Conservation (phyloP, 805 yeast species). For the Saturnispora hagleri region DNA sequence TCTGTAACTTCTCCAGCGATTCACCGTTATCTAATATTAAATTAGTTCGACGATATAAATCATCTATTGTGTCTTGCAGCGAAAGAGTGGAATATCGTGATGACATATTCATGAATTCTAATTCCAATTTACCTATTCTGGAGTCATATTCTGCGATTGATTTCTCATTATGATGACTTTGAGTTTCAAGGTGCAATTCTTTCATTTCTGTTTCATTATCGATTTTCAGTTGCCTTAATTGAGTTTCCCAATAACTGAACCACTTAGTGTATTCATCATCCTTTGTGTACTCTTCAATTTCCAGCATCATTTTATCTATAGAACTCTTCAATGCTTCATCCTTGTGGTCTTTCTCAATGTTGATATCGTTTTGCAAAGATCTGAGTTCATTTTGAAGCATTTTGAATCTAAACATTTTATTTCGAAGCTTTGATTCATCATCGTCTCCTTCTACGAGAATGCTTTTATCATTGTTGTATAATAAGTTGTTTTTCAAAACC, state of each 20-base stretch:
- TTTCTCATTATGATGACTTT: not conserved
- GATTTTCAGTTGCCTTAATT: not conserved
- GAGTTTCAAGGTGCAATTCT: not conserved
- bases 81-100: conserved; percentile 7
- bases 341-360: conserved; percentile 1
- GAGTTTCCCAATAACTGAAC: conserved; percentile 9
- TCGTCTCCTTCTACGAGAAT: not conserved
- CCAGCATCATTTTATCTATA: conserved; percentile 3
- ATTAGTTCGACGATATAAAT: conserved; percentile 18
- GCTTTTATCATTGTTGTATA: not conserved
- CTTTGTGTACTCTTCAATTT: not conserved
- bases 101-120: not conserved
- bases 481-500: not conserved
- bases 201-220: not conserved
- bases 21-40: conserved; percentile 15
- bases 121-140: conserved; percentile 14
- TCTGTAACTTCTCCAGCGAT: conserved; percentile 12
- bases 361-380: conserved; percentile 9
- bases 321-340: not conserved
- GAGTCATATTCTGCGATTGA: conserved; percentile 6
- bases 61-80: conserved; percentile 20
- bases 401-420: conserved; percentile 8
- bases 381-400: conserved; percentile 9
- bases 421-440: not conserved
- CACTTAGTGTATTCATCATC: conserved; percentile 1